Percentiles rank a stretch among this genome's conserved stretches.
phyloP scores from a whole-genome alignment of 2,329 filamentous ascomycete genomes.

The Aspergillus novofumigatus region DNA sequence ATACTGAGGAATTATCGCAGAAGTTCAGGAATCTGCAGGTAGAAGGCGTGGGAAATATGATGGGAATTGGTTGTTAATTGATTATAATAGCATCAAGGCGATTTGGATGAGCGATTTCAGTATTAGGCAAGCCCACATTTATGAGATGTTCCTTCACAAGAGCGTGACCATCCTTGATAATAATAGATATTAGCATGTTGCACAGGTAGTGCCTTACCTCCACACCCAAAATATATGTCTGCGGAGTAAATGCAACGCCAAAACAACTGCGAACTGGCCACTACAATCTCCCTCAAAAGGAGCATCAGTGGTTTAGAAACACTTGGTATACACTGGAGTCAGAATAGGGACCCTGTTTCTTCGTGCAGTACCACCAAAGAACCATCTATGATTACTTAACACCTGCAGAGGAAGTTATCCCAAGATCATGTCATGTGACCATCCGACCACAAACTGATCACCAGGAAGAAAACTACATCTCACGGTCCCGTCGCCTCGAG shows the following conservation, averaged over 20 bases:
- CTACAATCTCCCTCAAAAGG: neutral
- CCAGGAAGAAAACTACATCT: neutral
- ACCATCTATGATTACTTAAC: neutral
- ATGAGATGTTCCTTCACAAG: neutral
- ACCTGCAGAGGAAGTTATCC: neutral
- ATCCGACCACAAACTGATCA: neutral
- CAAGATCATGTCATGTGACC: neutral
- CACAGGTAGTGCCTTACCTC: neutral
- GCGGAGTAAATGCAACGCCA: neutral
- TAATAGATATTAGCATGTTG: too few species aligned
- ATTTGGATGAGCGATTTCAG: neutral
- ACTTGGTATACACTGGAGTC: neutral
- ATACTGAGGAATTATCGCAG: constrained; percentile 13
- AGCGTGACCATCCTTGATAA: neutral
- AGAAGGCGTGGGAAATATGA: constrained; percentile 7
- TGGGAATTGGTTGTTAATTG: constrained; percentile 16
- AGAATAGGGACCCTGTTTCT: neutral
- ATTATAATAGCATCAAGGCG: neutral
- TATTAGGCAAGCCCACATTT: neutral
- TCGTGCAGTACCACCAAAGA: neutral
- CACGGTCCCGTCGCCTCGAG: neutral
- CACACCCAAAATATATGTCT: neutral
- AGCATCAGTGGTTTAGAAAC: neutral
- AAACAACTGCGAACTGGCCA: neutral
- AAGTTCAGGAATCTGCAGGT: constrained; percentile 3